Base-by-base conservation (phyloP, 2,329 filamentous ascomycete species). In the Microcyclospora pomicola region DNA sequence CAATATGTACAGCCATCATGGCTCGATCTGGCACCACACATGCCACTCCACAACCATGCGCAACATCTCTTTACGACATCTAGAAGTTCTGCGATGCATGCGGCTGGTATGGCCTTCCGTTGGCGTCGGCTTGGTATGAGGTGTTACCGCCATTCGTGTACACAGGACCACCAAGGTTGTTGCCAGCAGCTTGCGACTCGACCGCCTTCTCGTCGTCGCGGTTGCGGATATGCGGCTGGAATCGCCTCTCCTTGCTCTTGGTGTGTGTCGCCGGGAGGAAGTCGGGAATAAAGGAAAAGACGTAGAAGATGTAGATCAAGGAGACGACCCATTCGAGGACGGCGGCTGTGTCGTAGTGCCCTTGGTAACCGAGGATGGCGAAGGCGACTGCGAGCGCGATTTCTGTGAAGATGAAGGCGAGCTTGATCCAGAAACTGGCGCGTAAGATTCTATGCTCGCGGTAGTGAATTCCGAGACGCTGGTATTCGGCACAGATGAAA, bases 401-500 rank as follows among this genome's bases (percentile, higher is more conserved):
- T 59, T 95, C 87, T 51, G 88, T 54, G 40, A 95, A 53, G 56
- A 96, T 80, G 62, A 98, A 96, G 41, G 59, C 47, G 19, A 93
- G 70, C 63, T 98, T 98, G 55, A 91, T 68, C 73, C 78, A 87
- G 67, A 96, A 96, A 40, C 82, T 91, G 42, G 70, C 59, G 34
- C 77, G 73, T 9, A 98, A 72, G 47, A 91, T 65, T 38, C 69
- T 72, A 60, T 88, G 74, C 42, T 86, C 65, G 45, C 80, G 80
- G 65, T 87, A 83, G 56, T 80, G 79, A 37, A 80, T 76, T 16
- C 86, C 85, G 1, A 96, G 71, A 2, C 83, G 77, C 53, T 91
- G 80, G 59, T 93, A 95, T 59, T 95, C 86, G 65, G 75, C 77
- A 66, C 87, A 95, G 47, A 88, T 81, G 60, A 87, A 88, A 49